Evolutionary conservation across 768 basidiomycete species (phyloP).

Genomic region (Tulasnella sp.): DNA sequence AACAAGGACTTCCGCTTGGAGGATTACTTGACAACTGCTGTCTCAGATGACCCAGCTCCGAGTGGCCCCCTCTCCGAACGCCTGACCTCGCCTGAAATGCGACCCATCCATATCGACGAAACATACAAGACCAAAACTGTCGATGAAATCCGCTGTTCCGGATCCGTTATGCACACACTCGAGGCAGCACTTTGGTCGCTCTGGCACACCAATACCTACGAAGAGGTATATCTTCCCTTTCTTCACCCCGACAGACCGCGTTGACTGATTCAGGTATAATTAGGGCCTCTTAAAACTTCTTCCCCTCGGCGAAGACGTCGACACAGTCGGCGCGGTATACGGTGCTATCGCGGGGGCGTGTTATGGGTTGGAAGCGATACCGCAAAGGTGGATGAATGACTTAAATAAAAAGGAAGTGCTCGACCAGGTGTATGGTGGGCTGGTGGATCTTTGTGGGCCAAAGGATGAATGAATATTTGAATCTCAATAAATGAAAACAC

Average conservation of each 20-base stretch:
- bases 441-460: constrained; percentile 4
- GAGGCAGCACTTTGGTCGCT: constrained; percentile 28
- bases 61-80: neutral
- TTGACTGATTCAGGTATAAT: neutral
- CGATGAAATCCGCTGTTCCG: constrained; percentile 24
- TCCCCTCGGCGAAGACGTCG: constrained; percentile 27
- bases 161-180: constrained; percentile 27
- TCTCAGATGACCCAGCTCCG: neutral
- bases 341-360: constrained; percentile 27
- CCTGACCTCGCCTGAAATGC: neutral
- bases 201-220: constrained; percentile 24
- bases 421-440: neutral
- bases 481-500: too few species aligned
- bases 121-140: constrained; percentile 20
- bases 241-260: neutral
- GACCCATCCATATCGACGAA: neutral
- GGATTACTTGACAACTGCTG: neutral
- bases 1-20: constrained; percentile 11
- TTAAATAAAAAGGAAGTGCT: constrained; percentile 13
- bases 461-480: neutral
- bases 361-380: constrained; percentile 27
- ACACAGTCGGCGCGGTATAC: constrained; percentile 29
- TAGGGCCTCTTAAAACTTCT: constrained; percentile 26
- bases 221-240: constrained; percentile 20
- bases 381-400: constrained; percentile 23